Evolutionary conservation across 1,139 yeast genomes (phyloP), one percentile per base, ranked within the genome.

Genomic region (Geotrichum carabidarum): DNA sequence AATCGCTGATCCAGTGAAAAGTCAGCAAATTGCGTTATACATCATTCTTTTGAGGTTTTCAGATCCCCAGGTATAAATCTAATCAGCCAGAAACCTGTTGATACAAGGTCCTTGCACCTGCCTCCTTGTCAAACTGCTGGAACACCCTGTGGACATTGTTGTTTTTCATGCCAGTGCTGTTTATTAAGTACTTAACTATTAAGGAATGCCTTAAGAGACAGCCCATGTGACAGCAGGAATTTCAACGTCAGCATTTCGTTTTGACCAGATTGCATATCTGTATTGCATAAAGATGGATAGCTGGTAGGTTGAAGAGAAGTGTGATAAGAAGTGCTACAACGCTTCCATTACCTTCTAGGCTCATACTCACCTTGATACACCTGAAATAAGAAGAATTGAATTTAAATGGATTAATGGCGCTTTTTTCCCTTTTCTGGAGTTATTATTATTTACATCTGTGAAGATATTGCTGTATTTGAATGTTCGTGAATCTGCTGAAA

Each of bases 1-100:
- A 77, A 76, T 60, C 84, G 74, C 1, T 65, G 61, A 1, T 82
- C 83, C 53, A 80, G 71, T 12, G 73, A 71, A 65, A 77, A 79
- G 57, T 79, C 82, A 54, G 69, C 68, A 60, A 78, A 79, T 58
- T 78, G 60, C 15, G 73, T 68, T n/a, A 1, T 74, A 69, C 46
- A 71, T 60, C 1, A 71, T 48, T 1, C 71, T 62, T 60, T 68
- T 66, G 55, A 71, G 50, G 59, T 66, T 74, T 59, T 74, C 81
- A 1, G 88, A 85, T 57, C 77, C 79, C 40, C 69, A 61, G 38
- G 80, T 78, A 54, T 73, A 58, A 14, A 36, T 60, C 22, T 34
- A 49, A 55, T 34, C 40, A 9, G 22, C 58, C 55, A 30, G 52
- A 27, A 8, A 49, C 34, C 27, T 22, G 27, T 17, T 52, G 56